Evolutionary conservation across 331 rosid genomes (phyloP).

Genomic region (Phaseolus coccineus): DNA sequence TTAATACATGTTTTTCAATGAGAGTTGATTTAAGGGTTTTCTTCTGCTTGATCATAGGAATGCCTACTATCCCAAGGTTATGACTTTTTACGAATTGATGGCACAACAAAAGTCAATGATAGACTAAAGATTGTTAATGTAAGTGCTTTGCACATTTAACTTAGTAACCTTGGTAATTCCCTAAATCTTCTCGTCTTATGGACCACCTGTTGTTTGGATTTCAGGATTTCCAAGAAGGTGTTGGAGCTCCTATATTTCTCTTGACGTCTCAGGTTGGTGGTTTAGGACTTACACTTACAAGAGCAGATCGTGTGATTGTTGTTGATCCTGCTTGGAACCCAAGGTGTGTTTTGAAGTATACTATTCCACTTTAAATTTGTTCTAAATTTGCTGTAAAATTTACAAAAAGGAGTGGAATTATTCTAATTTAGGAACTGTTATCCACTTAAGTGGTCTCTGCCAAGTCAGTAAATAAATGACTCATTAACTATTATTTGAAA

Average conservation of each 20-base stretch:
- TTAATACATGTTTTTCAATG: constrained; percentile 13
- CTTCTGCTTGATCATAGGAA: constrained; percentile 58
- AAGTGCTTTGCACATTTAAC: constrained; percentile 47
- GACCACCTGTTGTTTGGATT: constrained; percentile 25
- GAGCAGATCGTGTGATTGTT: constrained; percentile 97
- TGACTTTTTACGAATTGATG: constrained; percentile 80
- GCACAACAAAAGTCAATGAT: constrained; percentile 87
- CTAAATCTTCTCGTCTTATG: constrained; percentile 16
- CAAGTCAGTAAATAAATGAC: background rate
- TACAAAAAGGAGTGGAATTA: background rate
- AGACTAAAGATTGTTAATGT: constrained; percentile 80
- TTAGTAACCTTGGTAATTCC: background rate
- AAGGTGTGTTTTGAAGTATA: constrained; percentile 59
- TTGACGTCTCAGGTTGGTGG: constrained; percentile 99
- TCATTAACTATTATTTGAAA: background rate
- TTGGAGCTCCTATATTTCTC: constrained; percentile 82
- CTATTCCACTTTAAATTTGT: background rate
- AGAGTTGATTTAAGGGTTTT: constrained; percentile 1
- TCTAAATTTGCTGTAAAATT: background rate
- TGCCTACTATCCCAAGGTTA: constrained; percentile 66
- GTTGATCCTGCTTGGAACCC: constrained; percentile 99
- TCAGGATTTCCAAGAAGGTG: constrained; percentile 92
- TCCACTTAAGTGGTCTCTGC: background rate
- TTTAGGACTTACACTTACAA: constrained; percentile 93
- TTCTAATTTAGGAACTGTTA: background rate